Conservation (phyloP, 495 filamentous ascomycete species). For the Alectoria sarmentosa region DNA sequence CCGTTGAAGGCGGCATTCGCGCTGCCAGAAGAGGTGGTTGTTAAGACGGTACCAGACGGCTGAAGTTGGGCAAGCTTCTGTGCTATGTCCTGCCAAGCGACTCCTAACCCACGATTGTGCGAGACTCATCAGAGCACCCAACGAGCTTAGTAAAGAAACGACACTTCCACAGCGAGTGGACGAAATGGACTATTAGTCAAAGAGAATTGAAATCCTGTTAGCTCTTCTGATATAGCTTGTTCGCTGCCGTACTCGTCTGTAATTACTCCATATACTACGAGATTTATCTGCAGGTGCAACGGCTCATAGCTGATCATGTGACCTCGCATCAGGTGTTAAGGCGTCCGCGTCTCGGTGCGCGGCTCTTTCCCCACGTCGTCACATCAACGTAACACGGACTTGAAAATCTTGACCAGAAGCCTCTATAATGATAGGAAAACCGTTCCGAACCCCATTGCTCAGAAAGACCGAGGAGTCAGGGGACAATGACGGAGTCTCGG, state of each 20-base stretch:
- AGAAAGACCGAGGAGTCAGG: not conserved
- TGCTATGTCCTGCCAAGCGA: no score
- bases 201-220: not conserved
- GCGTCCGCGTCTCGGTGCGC: not conserved
- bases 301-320: not conserved
- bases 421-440: conserved; percentile 17
- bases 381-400: not conserved
- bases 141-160: not conserved
- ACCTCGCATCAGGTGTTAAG: not conserved
- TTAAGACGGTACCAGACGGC: not conserved
- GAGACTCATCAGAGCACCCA: no score
- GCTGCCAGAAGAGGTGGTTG: not conserved
- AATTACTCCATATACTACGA: no score
- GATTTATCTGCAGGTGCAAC: no score
- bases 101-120: no score
- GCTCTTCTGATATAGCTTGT: not conserved
- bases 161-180: not conserved
- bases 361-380: not conserved
- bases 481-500: conserved; percentile 4
- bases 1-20: not conserved
- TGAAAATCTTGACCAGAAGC: not conserved
- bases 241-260: no score
- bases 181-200: not conserved
- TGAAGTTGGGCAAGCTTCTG: not conserved
- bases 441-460: conserved; percentile 21